phyloP scores from a whole-genome alignment of 225 moss, liverwort and hornwort genomes.

The Polytrichum commune region DNA sequence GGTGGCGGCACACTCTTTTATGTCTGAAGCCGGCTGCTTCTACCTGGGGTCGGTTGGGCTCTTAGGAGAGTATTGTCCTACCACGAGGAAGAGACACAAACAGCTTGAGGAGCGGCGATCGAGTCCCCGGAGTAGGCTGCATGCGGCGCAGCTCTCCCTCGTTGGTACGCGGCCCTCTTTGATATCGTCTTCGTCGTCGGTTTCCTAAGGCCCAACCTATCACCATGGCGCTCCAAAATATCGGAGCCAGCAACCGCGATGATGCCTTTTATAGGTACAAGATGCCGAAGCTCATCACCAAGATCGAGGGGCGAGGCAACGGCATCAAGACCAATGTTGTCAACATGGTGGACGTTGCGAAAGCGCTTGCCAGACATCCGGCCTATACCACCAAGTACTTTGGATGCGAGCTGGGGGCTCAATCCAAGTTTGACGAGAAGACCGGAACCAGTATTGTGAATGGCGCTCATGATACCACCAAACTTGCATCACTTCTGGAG shows the following conservation, averaged over 20 bases:
- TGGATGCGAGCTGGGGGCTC: constrained; percentile 92
- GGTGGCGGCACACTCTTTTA: constrained; percentile 77
- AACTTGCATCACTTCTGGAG: constrained; percentile 86
- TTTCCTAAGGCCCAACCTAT: constrained; percentile 33
- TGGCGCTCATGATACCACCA: constrained; percentile 91
- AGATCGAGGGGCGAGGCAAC: constrained; percentile 99
- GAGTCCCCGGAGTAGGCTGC: constrained; percentile 48
- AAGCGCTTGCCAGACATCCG: constrained; percentile 90
- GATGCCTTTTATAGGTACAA: constrained; percentile 99
- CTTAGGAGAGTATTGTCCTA: constrained; percentile 88
- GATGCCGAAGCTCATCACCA: constrained; percentile 97
- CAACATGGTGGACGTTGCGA: constrained; percentile 99
- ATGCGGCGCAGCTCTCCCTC: constrained; percentile 63
- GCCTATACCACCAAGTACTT: constrained; percentile 99
- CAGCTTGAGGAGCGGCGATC: constrained; percentile 17
- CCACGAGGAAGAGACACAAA: constrained; percentile 76
- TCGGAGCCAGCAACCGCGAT: constrained; percentile 98
- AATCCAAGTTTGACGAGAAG: constrained; percentile 95
- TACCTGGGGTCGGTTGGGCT: constrained; percentile 82
- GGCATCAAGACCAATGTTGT: constrained; percentile 99
- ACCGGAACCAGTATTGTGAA: constrained; percentile 99
- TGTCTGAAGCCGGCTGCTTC: constrained; percentile 86
- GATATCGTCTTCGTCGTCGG: constrained; percentile 26
- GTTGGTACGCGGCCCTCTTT: constrained; percentile 18
- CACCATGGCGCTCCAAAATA: constrained; percentile 96